Base-by-base conservation (phyloP, 2,329 filamentous ascomycete species). In the Xylaria sp. region DNA sequence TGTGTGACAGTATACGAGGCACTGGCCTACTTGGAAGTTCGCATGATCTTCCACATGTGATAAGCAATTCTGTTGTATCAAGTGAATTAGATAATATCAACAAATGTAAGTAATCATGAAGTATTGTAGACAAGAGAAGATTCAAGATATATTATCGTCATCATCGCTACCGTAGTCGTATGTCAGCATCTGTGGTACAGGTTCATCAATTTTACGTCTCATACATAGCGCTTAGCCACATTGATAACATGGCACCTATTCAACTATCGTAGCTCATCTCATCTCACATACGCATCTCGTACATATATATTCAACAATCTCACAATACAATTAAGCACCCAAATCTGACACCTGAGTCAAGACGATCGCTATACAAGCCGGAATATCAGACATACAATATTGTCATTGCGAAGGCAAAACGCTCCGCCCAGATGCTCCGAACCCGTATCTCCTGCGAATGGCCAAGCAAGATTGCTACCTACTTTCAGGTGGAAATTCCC, bases 271-370 rank as follows among this genome's bases (percentile, higher is more conserved):
- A 54, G 23, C 39, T 55, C 56, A 57, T 66, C n/a, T 49, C n/a
- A 51, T 55, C n/a, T 51, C 66, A 20, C 55, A 64, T 68, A 23
- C 49, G 48, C 33, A 31, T 52, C 12, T 36, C 28, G 28, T 58
- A 39, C 25, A 58, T 62, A 62, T 15, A 62, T 20, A 28, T 28
- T 5, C 5, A 31, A 52, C 62, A 13, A 56, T 39, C 15, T 28
- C 41, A 43, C 46, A 54, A 64, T 61, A 68, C n/a, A 52, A 28
- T 62, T 25, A 41, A 49, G 15, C 18, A 60, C 7, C 7, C 15
- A 6, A 58, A 9, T 36, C 43, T 23, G 3, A 9, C 28, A 36
- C 41, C 39, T 15, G 12, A 13, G 23, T 8, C 6, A 57, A 39
- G 6, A 54, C 15, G 12, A 48, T 23, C 49, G 18, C 28, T 23